Evolutionary conservation across 148 eudicot species (phyloP).

Genomic region (Amaranthus palmeri): DNA sequence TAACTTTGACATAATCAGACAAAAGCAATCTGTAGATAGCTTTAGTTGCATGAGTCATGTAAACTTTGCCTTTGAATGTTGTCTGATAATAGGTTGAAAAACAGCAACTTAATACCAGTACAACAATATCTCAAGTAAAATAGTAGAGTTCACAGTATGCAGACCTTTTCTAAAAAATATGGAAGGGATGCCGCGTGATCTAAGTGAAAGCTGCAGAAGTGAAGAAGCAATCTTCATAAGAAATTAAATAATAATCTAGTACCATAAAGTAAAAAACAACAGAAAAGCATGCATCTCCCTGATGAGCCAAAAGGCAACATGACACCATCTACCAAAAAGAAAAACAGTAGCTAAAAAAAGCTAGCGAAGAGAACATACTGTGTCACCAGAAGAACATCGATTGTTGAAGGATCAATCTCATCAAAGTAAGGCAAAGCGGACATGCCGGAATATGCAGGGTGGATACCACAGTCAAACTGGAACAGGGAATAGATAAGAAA

Average conservation of each 20-base stretch:
- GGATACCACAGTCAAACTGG: slow-evolving; percentile 97
- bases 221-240: slow-evolving; percentile 1
- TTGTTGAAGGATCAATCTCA: slow-evolving; percentile 83
- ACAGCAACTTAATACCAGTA: slow-evolving; percentile 9
- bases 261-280: slow-evolving; percentile 2
- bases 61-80: slow-evolving; percentile 82
- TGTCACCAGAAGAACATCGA: slow-evolving; percentile 87
- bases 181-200: slow-evolving; percentile 99
- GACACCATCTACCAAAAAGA: not conserved
- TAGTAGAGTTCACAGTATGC: slow-evolving; percentile 19
- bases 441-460: slow-evolving; percentile 92
- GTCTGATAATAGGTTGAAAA: slow-evolving; percentile 39
- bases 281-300: not conserved
- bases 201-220: slow-evolving; percentile 81
- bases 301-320: not conserved
- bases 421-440: slow-evolving; percentile 95
- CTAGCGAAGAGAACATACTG: slow-evolving; percentile 44
- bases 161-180: slow-evolving; percentile 90
- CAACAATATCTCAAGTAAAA: not conserved
- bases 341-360: not conserved
- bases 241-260: slow-evolving; percentile 7
- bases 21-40: slow-evolving; percentile 86
- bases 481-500: not conserved
- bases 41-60: slow-evolving; percentile 97
- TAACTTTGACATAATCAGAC: slow-evolving; percentile 93